Evolutionary conservation across 2,329 filamentous ascomycete genomes (phyloP), one percentile per base, ranked within the genome.

Genomic region (Grosmannia huntii): DNA sequence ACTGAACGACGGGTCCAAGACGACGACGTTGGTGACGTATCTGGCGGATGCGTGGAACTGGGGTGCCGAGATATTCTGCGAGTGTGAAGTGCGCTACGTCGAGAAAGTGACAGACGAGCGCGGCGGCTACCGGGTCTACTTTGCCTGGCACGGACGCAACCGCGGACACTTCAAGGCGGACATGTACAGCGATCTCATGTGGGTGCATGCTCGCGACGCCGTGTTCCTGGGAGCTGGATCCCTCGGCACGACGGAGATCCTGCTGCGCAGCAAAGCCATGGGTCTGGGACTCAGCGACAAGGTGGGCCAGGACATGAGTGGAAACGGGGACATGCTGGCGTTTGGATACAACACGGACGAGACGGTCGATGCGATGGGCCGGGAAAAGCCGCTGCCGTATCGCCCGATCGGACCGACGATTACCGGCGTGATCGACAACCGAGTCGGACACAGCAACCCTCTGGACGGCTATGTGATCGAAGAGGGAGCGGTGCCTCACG

Each of bases 61-160:
- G 82, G 85, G 84, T 10, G 82, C 84, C 14, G 83, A 87, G 65
- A 80, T 87, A 68, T 87, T 87, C 62, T 87, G 84, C 68, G 78
- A 83, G 63, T 83, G 82, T 60, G 83, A 87, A 66, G 84, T 86
- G 2, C 74, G 80, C 51, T 80, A 85, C 64, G 72, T 87, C 55
- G 76, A 80, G 58, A 78, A 82, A 66, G 75, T 76, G 49, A 61
- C 64, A 21, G 72, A 72, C 1, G 66, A 68, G 0, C 69, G 70
- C 5, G 75, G 76, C 16, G 83, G 84, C 1, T 87, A 85, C 66
- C 72, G 84, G 23, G 71, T 87, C 31, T 85, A 79, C 68, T 86
- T 83, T 65, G 77, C 81, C 14, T 85, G 82, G 82, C 80, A 85
- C 64, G 80, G 80, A 4, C 72, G 76, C 46, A 78, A 79, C 55